Base-by-base conservation (phyloP, 176 grass and related monocot genomes). In the Eragrostis curvula region DNA sequence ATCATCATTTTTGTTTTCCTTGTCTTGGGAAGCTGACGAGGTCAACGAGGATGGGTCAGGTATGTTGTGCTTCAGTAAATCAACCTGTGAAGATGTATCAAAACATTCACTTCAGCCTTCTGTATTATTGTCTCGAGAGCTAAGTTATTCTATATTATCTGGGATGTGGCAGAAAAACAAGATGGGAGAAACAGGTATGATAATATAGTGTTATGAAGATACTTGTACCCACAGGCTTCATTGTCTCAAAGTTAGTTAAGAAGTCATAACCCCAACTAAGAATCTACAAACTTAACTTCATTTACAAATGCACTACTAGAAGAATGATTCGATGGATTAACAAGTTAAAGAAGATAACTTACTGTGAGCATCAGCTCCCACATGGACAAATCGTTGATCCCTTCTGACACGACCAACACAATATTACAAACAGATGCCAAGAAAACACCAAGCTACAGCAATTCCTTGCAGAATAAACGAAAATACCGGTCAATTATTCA, bases 301-400 rank as follows among this genome's bases (percentile, higher is more conserved):
- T 75, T 68, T 74, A 20, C 12, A 46, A 40, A 51, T 39, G 61
- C 3, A 56, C 5, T 17, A 42, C 10, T 25, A 24, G 48, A 55
- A 72, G 9, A 47, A 72, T 1, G 16, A 30, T 12, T 36, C 0
- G 14, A 76, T 78, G 14, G 64, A 25, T 21, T 79, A 60, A 77
- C 16, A 62, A 70, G 65, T 12, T 53, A 58, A 72, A 82, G 73
- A 52, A 85, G n/a, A 81, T 21, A 81, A 66, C 91, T 74, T 86
- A 98, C 96, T 57, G 90, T 89, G 80, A 95, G 92, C 86, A 98
- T 95, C n/a, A 93, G 90, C 49, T 98, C 84, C 96, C 90, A 98
- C 96, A 95, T 78, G 84, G 81, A 76, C 24, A 89, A 86, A 68
- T 98, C 92, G 61, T 89, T 84, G 48, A 88, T 88, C 45, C 96